Base-by-base conservation (phyloP, 352 stramenopile species). In the Pythium periplocum region DNA sequence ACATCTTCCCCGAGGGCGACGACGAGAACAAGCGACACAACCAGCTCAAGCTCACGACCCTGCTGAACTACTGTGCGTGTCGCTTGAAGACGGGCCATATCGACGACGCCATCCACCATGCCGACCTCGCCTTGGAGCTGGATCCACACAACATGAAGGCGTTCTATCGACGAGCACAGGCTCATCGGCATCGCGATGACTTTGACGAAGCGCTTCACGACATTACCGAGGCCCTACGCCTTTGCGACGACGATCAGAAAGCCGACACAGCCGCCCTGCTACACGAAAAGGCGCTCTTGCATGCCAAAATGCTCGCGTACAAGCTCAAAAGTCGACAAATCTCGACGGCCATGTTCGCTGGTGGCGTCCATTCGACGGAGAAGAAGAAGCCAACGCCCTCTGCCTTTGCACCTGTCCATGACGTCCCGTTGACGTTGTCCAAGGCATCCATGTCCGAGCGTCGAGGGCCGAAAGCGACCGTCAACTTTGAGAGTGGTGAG, bases 41-140 rank as follows among this genome's bases (percentile, higher is more conserved):
- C 45, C 48, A 50, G 0, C 64, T 92, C 6, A 80, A 84, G 50
- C 61, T 82, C 32, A 75, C 71, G 45, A 55, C 87, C 38, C 57
- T 91, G 57, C 66, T 92, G 33, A 94, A 94, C 57, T 89, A 89
- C 62, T 65, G 69, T 35, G 75, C 82, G 2, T 90, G 79, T 58
- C 69, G 80, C 33, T 66, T 91, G 37, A 89, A 89, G 59, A 90
- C 76, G 34, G 59, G 70, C 57, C 77, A 91, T 41, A 53, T 86
- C 10, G 83, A 94, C 35, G 75, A 92, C 46, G 75, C 68, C n/a
- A 65, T 90, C 32, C 75, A 86, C 47, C 69, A 94, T 48, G 62
- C 71, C 1, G 62, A 74, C 26, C 64, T 88, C 41, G 78, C 77
- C 10, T 62, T 92, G 2, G 59, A 78, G 43, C 65, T 91, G 12